phyloP scores from a whole-genome alignment of 2,329 filamentous ascomycete species.

The Leptographium galeiforme region DNA sequence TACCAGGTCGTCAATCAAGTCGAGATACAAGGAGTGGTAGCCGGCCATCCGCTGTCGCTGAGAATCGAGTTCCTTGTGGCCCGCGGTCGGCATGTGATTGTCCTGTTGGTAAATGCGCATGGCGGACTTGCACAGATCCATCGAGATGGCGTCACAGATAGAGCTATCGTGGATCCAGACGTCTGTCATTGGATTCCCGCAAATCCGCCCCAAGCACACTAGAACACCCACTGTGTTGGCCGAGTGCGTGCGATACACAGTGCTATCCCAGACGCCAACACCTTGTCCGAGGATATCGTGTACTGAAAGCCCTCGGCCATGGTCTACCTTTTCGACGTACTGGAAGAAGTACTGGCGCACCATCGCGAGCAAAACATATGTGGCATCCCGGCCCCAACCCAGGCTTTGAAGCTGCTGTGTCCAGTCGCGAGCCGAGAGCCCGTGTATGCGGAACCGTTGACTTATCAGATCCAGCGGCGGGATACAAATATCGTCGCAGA shows the following conservation, averaged over 20 bases:
- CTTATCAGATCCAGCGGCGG: background rate
- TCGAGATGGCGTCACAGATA: background rate
- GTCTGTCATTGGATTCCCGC: background rate
- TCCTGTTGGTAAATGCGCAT: background rate
- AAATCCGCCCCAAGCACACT: background rate
- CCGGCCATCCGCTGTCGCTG: background rate
- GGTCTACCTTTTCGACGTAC: background rate
- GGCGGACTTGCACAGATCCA: background rate
- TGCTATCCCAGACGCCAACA: background rate
- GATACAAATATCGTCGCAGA: background rate
- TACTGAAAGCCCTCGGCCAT: background rate
- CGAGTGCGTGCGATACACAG: background rate
- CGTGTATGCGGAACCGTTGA: background rate
- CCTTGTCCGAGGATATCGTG: background rate
- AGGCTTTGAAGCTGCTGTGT: background rate
- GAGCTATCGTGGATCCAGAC: background rate
- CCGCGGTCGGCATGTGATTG: background rate
- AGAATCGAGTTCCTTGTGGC: background rate
- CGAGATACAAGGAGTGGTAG: background rate
- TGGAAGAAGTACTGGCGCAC: background rate
- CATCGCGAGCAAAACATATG: background rate
- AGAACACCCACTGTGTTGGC: background rate
- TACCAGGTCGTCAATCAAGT: background rate
- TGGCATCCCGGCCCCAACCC: background rate
- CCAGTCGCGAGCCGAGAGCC: background rate